phyloP scores from a whole-genome alignment of 2,329 filamentous ascomycete genomes.

The Nothophoma quercina region DNA sequence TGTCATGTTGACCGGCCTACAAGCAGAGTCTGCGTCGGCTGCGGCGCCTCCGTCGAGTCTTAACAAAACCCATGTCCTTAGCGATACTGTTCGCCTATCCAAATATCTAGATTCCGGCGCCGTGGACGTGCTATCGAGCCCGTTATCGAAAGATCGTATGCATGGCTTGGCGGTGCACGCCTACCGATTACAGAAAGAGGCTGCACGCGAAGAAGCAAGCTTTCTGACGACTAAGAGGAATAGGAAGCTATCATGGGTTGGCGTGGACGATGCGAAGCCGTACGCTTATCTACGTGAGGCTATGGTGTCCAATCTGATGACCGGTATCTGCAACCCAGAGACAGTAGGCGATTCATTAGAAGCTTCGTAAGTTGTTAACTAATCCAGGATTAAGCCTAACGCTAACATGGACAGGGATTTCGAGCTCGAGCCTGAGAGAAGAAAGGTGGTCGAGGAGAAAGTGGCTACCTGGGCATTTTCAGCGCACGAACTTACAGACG shows the following conservation, averaged over 20 bases:
- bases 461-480: conserved; percentile 87
- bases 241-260: conserved; percentile 90
- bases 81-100: conserved; percentile 65
- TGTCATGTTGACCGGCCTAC: conserved; percentile 50
- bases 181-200: conserved; percentile 81
- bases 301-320: conserved; percentile 93
- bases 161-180: conserved; percentile 82
- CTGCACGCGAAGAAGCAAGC: conserved; percentile 74
- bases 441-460: conserved; percentile 69
- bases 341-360: conserved; percentile 68
- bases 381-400: not conserved
- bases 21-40: conserved; percentile 40
- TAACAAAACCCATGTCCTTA: conserved; percentile 48
- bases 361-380: conserved; percentile 59
- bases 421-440: conserved; percentile 70
- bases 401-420: conserved; percentile 62
- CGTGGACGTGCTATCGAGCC: conserved; percentile 82
- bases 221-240: conserved; percentile 76
- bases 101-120: conserved; percentile 86
- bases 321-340: conserved; percentile 80
- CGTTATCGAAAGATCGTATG: conserved; percentile 75
- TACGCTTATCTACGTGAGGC: conserved; percentile 90
- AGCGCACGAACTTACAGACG: conserved; percentile 87
- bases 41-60: conserved; percentile 44
- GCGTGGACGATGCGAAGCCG: conserved; percentile 82